phyloP scores from a whole-genome alignment of 352 stramenopile genomes.

The Globisporangium cederbergense region DNA sequence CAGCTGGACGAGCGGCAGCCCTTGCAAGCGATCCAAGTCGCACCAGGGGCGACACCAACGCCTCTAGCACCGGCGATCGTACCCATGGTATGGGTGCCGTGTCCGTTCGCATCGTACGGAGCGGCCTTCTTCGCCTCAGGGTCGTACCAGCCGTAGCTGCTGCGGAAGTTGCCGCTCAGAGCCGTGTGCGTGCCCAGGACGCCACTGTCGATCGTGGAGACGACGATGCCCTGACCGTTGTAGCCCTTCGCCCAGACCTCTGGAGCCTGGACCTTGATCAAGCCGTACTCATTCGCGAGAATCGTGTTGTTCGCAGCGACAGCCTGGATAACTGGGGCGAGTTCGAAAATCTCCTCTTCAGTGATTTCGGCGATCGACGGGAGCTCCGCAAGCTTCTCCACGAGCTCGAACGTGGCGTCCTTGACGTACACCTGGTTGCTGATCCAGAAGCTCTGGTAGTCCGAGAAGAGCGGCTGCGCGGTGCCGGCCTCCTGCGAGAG shows the following conservation, averaged over 20 bases:
- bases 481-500: slow-evolving; percentile 2
- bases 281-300: slow-evolving; percentile 14
- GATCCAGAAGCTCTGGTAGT: slow-evolving; percentile 21
- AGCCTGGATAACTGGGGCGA: background rate
- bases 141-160: slow-evolving; percentile 9
- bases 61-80: slow-evolving; percentile 37
- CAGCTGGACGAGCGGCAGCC: slow-evolving; percentile 28
- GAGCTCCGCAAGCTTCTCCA: slow-evolving; percentile 21
- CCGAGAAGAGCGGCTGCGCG: slow-evolving; percentile 3
- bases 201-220: slow-evolving; percentile 9
- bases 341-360: slow-evolving; percentile 13
- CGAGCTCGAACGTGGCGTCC: slow-evolving; percentile 17
- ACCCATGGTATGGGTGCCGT: slow-evolving; percentile 50
- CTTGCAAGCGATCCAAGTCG: slow-evolving; percentile 52
- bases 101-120: slow-evolving; percentile 41
- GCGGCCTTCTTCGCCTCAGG: slow-evolving; percentile 14
- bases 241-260: slow-evolving; percentile 19
- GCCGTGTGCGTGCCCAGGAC: slow-evolving; percentile 4
- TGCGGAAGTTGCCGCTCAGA: slow-evolving; percentile 6
- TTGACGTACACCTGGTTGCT: slow-evolving; percentile 26
- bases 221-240: slow-evolving; percentile 7
- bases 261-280: slow-evolving; percentile 16
- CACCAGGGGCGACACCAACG: slow-evolving; percentile 41
- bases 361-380: slow-evolving; percentile 15
- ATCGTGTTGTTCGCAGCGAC: slow-evolving; percentile 1